phyloP scores from a whole-genome alignment of 2,329 filamentous ascomycete species.

The Aspergillus persii region DNA sequence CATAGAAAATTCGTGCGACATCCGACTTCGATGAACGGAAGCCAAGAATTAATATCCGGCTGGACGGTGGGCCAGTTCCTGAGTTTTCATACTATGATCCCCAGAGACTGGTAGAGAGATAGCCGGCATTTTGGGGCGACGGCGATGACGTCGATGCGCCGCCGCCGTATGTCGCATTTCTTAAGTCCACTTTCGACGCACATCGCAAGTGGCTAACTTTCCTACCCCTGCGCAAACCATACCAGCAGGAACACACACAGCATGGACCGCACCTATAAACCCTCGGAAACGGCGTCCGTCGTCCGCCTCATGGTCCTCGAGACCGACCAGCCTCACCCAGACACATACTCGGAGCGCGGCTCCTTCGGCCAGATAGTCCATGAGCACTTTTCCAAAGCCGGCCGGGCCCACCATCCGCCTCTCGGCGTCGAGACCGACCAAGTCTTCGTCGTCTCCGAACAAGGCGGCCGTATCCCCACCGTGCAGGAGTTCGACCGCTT shows the following conservation, averaged over 20 bases:
- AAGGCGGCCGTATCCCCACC: constrained; percentile 48
- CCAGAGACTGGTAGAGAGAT: too few relatives aligned
- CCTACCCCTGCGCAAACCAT: too few relatives aligned
- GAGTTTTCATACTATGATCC: too few relatives aligned
- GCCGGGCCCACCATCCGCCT: constrained; percentile 52
- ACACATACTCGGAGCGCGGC: constrained; percentile 50
- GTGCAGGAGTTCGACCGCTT: constrained; percentile 48
- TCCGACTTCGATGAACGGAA: too few relatives aligned
- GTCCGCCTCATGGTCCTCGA: constrained; percentile 56
- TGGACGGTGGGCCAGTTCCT: too few relatives aligned
- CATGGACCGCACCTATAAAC: constrained; percentile 19
- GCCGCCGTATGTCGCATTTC: too few relatives aligned
- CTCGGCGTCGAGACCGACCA: constrained; percentile 56
- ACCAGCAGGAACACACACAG: constrained; percentile 17
- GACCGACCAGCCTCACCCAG: constrained; percentile 56
- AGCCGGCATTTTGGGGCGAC: too few relatives aligned
- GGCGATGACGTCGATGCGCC: too few relatives aligned
- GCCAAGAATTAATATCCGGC: too few relatives aligned
- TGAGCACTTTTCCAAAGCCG: constrained; percentile 51
- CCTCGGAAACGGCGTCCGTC: constrained; percentile 12
- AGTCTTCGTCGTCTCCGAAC: constrained; percentile 53
- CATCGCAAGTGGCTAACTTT: too few relatives aligned
- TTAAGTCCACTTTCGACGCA: too few relatives aligned
- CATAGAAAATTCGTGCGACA: too few relatives aligned
- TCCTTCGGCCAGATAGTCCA: constrained; percentile 56